phyloP scores from a whole-genome alignment of 208 protist genomes.

The Strigomonas galati region DNA sequence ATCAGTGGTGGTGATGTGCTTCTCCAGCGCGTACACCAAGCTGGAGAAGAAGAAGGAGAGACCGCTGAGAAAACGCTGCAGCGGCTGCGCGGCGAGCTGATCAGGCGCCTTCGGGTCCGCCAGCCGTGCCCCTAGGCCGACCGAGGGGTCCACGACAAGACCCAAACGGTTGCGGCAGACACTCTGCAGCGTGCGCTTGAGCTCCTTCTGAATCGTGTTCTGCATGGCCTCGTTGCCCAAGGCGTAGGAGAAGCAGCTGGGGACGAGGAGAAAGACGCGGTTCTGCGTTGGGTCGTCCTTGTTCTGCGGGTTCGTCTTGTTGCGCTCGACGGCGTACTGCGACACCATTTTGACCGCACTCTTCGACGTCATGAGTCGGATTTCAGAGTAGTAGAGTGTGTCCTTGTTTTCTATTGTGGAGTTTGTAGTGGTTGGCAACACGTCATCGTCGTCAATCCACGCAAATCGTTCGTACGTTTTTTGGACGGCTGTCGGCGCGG shows the following conservation, averaged over 20 bases:
- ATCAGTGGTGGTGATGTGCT: not conserved
- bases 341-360: constrained; percentile 11
- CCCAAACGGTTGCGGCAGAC: constrained; percentile 21
- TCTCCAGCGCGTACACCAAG: constrained; percentile 23
- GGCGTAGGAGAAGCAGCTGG: constrained; percentile 19
- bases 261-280: constrained; percentile 9
- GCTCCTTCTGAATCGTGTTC: constrained; percentile 5
- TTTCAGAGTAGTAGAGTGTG: constrained; percentile 23
- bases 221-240: constrained; percentile 13
- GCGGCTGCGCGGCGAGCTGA: constrained; percentile 14
- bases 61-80: constrained; percentile 24
- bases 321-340: not conserved
- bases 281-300: not conserved
- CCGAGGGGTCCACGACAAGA: constrained; percentile 33
- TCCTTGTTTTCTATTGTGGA: not conserved
- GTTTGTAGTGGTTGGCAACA: not conserved
- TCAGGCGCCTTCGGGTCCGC: not conserved
- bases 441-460: not conserved
- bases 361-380: constrained; percentile 26
- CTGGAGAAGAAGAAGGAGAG: constrained; percentile 31
- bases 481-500: constrained; percentile 19
- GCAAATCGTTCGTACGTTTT: constrained; percentile 12
- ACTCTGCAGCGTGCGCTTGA: not conserved
- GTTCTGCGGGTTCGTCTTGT: not conserved
- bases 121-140: constrained; percentile 31